phyloP scores from a whole-genome alignment of 2,329 filamentous ascomycete genomes.

The Alternaria brassicae region DNA sequence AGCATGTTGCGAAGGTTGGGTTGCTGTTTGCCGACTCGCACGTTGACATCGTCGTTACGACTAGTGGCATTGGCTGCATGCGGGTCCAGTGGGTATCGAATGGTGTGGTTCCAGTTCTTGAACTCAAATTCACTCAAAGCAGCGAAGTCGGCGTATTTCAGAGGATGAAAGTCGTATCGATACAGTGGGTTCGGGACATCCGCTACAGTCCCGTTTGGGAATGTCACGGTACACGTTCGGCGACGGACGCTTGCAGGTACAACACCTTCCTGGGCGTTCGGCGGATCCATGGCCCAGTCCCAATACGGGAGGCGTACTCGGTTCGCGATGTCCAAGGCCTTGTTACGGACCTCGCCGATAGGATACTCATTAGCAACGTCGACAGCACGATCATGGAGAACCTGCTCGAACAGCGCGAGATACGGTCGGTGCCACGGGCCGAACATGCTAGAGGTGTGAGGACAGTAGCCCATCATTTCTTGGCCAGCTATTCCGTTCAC shows the following conservation, averaged over 20 bases:
- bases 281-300: conserved; percentile 44
- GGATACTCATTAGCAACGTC: conserved; percentile 42
- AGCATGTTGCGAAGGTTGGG: conserved; percentile 42
- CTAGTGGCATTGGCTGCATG: conserved; percentile 36
- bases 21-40: conserved; percentile 35
- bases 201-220: conserved; percentile 36
- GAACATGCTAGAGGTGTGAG: conserved; percentile 42
- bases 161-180: conserved; percentile 41
- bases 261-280: conserved; percentile 29
- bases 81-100: conserved; percentile 35
- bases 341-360: conserved; percentile 29
- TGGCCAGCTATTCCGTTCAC: conserved; percentile 31
- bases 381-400: conserved; percentile 40
- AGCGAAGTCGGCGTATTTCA: conserved; percentile 39
- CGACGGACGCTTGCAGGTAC: conserved; percentile 36
- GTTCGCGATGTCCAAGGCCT: conserved; percentile 31
- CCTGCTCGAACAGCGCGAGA: conserved; percentile 43
- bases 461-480: conserved; percentile 39
- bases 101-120: conserved; percentile 44
- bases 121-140: conserved; percentile 39
- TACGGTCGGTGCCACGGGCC: conserved; percentile 45
- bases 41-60: conserved; percentile 37
- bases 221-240: conserved; percentile 28
- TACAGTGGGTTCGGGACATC: conserved; percentile 39
- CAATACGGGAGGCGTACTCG: conserved; percentile 45